Evolutionary conservation across 805 yeast species (phyloP).

Genomic region (Yarrowia sp.): DNA sequence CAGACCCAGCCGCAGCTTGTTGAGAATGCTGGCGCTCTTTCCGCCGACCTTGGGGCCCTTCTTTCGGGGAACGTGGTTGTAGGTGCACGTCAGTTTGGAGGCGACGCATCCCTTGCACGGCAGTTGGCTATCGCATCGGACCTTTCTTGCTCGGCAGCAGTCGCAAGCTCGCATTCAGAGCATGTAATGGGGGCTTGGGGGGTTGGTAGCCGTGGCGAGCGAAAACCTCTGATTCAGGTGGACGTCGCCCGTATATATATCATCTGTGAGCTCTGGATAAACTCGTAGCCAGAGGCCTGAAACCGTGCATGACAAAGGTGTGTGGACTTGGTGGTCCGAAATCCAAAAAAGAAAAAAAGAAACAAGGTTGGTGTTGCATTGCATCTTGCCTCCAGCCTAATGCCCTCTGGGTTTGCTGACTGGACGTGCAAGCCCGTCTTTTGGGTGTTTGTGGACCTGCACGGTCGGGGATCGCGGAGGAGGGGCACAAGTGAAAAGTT

Average conservation of each 20-base stretch:
- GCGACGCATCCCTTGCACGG: constrained; percentile 19
- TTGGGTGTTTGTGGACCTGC: not conserved
- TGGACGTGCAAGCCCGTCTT: not conserved
- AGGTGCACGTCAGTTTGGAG: constrained; percentile 18
- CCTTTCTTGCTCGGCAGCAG: constrained; percentile 24
- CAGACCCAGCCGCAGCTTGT: constrained; percentile 7
- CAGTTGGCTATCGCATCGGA: constrained; percentile 23
- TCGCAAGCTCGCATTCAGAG: constrained; percentile 25
- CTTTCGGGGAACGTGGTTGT: constrained; percentile 22
- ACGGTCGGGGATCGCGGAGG: not conserved
- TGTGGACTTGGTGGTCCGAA: not conserved
- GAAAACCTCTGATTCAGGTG: not conserved
- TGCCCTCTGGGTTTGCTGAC: not conserved
- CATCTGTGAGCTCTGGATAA: not conserved
- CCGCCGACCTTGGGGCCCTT: constrained; percentile 25
- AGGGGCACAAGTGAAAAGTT: too few species aligned
- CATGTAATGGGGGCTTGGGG: not conserved
- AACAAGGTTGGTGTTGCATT: constrained; percentile 5
- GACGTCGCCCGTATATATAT: not conserved
- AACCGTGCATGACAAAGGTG: constrained; percentile 14
- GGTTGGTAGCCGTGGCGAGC: not conserved
- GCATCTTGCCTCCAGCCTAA: too few species aligned
- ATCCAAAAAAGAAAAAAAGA: not conserved
- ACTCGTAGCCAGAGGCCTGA: constrained; percentile 1
- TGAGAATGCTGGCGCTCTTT: constrained; percentile 19